A percentile compares a stretch with the other conserved stretches of the same genome.
These are phyloP conservation scores for Gossypium turneri DNA, from an alignment of 345 rosid species.

Conservation along the genomic window DNA sequence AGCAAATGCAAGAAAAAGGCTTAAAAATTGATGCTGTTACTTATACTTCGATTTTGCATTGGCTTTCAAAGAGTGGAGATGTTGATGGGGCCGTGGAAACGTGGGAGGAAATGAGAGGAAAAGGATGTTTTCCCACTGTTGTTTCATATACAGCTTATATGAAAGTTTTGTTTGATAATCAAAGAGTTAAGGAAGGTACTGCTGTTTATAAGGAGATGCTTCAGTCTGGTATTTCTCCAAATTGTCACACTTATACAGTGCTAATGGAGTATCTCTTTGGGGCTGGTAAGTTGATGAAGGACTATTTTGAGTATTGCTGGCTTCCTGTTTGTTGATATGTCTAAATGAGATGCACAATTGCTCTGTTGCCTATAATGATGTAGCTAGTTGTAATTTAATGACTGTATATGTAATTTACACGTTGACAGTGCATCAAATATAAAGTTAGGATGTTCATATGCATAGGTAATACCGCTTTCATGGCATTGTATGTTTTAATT, in stretches of 20 bases:
- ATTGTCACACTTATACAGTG: conserved; percentile 78
- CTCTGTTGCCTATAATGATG: too few relatives aligned
- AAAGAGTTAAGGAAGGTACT: conserved; percentile 58
- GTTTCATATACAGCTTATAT: conserved; percentile 80
- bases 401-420: too few relatives aligned
- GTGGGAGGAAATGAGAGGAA: conserved; percentile 70
- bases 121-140: conserved; percentile 49
- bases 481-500: neutral
- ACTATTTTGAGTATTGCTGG: conserved; percentile 17
- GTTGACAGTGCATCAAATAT: neutral
- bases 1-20: conserved; percentile 60
- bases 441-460: neutral
- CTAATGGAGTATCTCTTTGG: conserved; percentile 66
- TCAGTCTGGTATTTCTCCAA: conserved; percentile 51
- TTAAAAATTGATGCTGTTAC: conserved; percentile 62
- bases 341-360: conserved; percentile 2
- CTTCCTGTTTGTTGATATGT: conserved; percentile 39
- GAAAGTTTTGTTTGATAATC: conserved; percentile 64
- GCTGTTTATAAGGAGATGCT: conserved; percentile 72
- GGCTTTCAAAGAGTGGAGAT: conserved; percentile 67
- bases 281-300: conserved; percentile 36
- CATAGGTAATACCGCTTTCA: neutral
- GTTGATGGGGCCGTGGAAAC: conserved; percentile 55
- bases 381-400: too few relatives aligned
- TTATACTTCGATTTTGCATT: conserved; percentile 74